A percentile compares a stretch with the other conserved stretches of the same genome.
Conservation (phyloP, 192 early-diverging fungal species). For the Coemansia sp. region DNA sequence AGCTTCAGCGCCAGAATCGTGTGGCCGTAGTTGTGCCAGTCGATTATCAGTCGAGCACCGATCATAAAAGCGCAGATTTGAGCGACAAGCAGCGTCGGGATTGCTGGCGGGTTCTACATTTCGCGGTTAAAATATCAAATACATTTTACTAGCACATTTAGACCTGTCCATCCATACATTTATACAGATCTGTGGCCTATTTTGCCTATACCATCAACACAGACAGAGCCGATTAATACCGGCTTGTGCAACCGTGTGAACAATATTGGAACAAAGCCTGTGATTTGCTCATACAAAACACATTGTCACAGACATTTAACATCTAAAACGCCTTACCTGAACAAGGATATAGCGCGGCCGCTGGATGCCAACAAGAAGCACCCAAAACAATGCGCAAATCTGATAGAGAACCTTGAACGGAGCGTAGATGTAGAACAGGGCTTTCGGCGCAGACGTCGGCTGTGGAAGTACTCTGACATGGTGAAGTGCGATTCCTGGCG, state of each 20-base stretch:
- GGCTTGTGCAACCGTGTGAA: too few species aligned
- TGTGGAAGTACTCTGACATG: conserved; percentile 43
- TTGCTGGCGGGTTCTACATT: conserved; percentile 85
- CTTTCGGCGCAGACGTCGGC: conserved; percentile 57
- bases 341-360: conserved; percentile 70
- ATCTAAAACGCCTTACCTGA: conserved; percentile 59
- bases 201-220: not conserved
- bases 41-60: conserved; percentile 77
- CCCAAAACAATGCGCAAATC: conserved; percentile 60
- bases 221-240: too few species aligned
- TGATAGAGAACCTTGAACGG: conserved; percentile 68
- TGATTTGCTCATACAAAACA: not conserved
- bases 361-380: conserved; percentile 59
- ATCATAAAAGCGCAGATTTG: conserved; percentile 66
- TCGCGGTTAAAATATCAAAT: not conserved
- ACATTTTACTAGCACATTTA: not conserved
- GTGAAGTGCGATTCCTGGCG: conserved; percentile 21
- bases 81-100: conserved; percentile 84
- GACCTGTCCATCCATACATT: not conserved
- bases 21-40: conserved; percentile 98
- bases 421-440: conserved; percentile 67
- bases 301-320: not conserved
- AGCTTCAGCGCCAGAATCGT: conserved; percentile 78
- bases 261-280: not conserved
- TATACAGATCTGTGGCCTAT: not conserved